These are phyloP conservation scores for Lipomyces chichibuensis DNA, from an alignment of 805 yeast species.

Conservation along the genomic window DNA sequence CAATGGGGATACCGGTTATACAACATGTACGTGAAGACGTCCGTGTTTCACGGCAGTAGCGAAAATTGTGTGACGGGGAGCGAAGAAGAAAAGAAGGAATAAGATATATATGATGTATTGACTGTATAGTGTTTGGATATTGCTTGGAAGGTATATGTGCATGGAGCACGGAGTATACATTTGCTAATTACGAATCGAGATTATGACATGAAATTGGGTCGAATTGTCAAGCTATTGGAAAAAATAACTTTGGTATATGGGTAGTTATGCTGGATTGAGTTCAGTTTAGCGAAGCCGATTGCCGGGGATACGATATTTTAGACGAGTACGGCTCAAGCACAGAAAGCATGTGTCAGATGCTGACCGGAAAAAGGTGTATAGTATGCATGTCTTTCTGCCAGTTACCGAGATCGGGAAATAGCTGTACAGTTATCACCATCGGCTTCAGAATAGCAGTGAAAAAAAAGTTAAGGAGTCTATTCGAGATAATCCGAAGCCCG, in stretches of 20 bases:
- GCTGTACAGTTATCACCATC: too few relatives aligned
- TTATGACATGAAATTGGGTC: background rate
- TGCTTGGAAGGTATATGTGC: background rate
- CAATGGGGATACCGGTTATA: background rate
- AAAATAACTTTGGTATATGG: background rate
- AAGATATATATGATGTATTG: background rate
- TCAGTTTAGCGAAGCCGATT: background rate
- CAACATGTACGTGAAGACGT: background rate
- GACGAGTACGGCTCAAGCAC: background rate
- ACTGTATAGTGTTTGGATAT: background rate
- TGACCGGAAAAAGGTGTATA: too few relatives aligned
- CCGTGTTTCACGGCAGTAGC: background rate
- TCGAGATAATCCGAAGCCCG: too few relatives aligned
- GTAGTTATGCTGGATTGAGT: background rate
- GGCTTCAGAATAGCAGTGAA: too few relatives aligned
- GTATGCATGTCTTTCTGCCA: too few relatives aligned
- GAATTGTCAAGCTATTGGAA: background rate
- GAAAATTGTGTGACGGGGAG: background rate
- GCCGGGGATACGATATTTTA: background rate
- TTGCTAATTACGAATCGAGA: background rate
- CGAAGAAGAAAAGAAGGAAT: background rate
- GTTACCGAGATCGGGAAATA: too few relatives aligned
- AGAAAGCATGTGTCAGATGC: background rate
- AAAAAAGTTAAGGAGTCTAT: too few relatives aligned
- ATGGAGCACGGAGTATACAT: background rate